phyloP scores from a whole-genome alignment of 495 filamentous ascomycete species.

The Xylaria cubensis region DNA sequence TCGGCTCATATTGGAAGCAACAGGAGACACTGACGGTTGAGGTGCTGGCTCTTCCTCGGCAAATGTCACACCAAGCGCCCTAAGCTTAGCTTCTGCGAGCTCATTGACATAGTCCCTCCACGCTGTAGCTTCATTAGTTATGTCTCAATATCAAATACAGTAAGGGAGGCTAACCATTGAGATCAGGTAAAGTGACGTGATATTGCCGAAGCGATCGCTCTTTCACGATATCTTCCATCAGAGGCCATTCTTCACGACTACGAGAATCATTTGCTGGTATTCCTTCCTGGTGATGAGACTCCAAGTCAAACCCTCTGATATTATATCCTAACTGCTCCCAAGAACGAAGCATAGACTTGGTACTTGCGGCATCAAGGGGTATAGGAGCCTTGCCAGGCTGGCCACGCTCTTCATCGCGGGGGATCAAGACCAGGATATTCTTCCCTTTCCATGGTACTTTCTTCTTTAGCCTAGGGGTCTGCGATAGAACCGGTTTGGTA shows the following conservation, averaged over 20 bases:
- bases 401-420: slow-evolving; percentile 70
- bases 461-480: slow-evolving; percentile 57
- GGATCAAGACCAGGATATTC: slow-evolving; percentile 73
- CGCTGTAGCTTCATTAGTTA: slow-evolving; percentile 53
- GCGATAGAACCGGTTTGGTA: slow-evolving; percentile 38
- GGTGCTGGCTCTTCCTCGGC: slow-evolving; percentile 71
- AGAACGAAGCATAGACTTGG: slow-evolving; percentile 66
- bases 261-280: slow-evolving; percentile 54
- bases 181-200: slow-evolving; percentile 78
- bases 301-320: slow-evolving; percentile 72
- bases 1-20: slow-evolving; percentile 58
- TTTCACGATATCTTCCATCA: slow-evolving; percentile 61
- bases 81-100: slow-evolving; percentile 86
- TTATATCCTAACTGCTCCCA: slow-evolving; percentile 82
- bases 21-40: slow-evolving; percentile 59
- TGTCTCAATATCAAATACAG: neutral
- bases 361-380: slow-evolving; percentile 67
- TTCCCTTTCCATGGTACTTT: slow-evolving; percentile 75
- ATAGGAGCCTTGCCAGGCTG: slow-evolving; percentile 61
- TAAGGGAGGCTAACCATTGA: slow-evolving; percentile 49
- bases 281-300: slow-evolving; percentile 31
- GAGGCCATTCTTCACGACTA: slow-evolving; percentile 77
- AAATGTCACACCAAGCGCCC: slow-evolving; percentile 83
- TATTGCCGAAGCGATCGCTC: slow-evolving; percentile 61
- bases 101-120: slow-evolving; percentile 86